Conservation (phyloP, 2,329 filamentous ascomycete species). For the Leptographium procerum region DNA sequence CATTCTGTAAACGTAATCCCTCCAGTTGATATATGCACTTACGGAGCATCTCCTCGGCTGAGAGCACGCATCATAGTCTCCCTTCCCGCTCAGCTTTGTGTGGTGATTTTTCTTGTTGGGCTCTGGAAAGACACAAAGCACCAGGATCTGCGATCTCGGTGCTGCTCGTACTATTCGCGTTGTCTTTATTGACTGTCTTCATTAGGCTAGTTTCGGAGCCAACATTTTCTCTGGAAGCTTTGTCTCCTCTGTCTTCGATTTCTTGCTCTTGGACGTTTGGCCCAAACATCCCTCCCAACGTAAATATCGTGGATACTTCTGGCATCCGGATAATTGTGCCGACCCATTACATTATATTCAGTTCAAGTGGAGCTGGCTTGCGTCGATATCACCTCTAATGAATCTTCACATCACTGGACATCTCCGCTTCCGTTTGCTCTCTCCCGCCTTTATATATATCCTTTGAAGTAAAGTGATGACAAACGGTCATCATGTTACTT, state of each 20-base stretch:
- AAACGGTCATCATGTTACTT: background rate
- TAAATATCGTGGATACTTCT: background rate
- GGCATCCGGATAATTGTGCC: no score
- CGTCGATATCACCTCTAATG: background rate
- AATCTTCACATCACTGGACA: background rate
- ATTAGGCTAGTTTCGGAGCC: background rate
- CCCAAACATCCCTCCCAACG: background rate
- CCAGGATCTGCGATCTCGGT: background rate
- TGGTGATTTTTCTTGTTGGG: background rate
- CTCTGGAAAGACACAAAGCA: background rate
- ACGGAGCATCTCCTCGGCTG: background rate
- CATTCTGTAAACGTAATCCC: background rate
- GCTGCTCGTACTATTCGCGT: background rate
- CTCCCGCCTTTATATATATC: background rate
- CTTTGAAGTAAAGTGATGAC: background rate
- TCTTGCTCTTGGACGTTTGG: background rate
- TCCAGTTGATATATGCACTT: background rate
- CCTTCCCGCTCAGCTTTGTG: background rate
- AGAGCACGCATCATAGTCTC: background rate
- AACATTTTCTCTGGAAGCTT: background rate
- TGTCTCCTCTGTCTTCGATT: background rate
- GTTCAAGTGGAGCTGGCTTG: background rate
- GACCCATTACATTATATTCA: no score
- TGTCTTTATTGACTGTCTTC: background rate
- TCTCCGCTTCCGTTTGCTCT: background rate